Evolutionary conservation across 257 asterid species (phyloP).

Genomic region (Solanum boliviense): DNA sequence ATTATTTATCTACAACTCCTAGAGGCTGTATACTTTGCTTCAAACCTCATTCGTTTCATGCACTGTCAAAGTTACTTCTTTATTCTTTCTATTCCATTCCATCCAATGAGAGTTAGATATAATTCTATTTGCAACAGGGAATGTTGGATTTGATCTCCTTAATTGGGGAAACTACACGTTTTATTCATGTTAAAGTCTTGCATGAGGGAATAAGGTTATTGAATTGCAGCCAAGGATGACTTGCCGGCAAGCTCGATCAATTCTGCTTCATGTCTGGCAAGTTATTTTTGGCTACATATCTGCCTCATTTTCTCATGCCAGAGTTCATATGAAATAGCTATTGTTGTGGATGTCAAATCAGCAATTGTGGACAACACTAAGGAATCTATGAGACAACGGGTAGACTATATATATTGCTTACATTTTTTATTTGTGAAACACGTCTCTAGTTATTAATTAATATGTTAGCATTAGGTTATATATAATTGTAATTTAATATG

Average conservation of each 20-base stretch:
- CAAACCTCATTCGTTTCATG: background rate
- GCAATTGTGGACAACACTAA: background rate
- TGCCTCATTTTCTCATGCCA: conserved; percentile 50
- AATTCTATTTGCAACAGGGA: conserved; percentile 6
- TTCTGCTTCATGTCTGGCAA: conserved; percentile 22
- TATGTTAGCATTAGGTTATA: background rate
- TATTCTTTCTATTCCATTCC: conserved; percentile 8
- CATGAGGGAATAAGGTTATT: conserved; percentile 46
- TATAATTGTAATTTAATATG: background rate
- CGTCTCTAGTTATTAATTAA: background rate
- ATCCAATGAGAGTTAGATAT: background rate
- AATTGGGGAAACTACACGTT: background rate
- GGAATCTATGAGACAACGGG: background rate
- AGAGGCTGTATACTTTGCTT: background rate
- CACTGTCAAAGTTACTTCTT: background rate
- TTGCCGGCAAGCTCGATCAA: conserved; percentile 44
- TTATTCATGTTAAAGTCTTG: conserved; percentile 46
- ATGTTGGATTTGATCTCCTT: conserved; percentile 18
- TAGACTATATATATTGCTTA: background rate
- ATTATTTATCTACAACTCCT: conserved; percentile 1
- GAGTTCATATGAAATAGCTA: conserved; percentile 30
- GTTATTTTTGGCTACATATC: conserved; percentile 55
- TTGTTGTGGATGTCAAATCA: background rate
- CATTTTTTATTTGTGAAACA: background rate
- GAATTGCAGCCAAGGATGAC: conserved; percentile 93